These are phyloP conservation scores for Rubroboletus pulcherrimus DNA, from an alignment of 768 basidiomycete genomes.

Conservation along the genomic window DNA sequence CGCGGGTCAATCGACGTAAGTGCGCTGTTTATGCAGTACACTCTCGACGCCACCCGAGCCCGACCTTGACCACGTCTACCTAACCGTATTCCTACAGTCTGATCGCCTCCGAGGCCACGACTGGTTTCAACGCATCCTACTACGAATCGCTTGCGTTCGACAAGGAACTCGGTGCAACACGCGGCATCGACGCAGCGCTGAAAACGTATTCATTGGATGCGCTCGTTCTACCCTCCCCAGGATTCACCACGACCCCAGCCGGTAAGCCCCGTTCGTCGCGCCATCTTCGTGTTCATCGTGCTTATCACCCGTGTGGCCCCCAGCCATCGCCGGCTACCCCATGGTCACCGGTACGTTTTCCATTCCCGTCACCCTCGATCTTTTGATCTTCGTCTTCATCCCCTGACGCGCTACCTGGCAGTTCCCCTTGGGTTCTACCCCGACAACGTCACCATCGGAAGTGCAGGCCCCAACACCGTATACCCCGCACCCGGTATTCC, in stretches of 20 bases:
- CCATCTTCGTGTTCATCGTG: neutral
- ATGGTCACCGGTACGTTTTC: conserved; percentile 28
- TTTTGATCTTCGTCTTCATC: neutral
- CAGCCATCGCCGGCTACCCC: conserved; percentile 36
- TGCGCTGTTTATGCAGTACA: conserved; percentile 15
- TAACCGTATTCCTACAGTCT: conserved; percentile 6
- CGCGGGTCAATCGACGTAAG: conserved; percentile 33
- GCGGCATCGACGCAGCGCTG: conserved; percentile 54
- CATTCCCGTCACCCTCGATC: neutral
- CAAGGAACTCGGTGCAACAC: conserved; percentile 44
- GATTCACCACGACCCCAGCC: conserved; percentile 18
- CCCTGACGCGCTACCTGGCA: neutral
- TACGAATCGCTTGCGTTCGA: conserved; percentile 45
- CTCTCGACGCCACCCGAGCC: neutral
- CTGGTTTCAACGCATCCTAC: conserved; percentile 32
- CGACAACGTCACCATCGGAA: conserved; percentile 26
- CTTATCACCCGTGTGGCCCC: neutral
- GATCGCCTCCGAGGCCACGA: conserved; percentile 25
- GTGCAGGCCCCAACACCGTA: conserved; percentile 35
- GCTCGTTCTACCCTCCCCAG: conserved; percentile 42
- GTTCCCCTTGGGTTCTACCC: conserved; percentile 41
- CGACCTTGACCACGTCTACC: neutral
- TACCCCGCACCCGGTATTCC: conserved; percentile 39
- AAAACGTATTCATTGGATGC: conserved; percentile 45
- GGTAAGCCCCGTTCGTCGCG: conserved; percentile 1